Evolutionary conservation across 768 basidiomycete genomes (phyloP).

Genomic region (Macrocybe gigantea): DNA sequence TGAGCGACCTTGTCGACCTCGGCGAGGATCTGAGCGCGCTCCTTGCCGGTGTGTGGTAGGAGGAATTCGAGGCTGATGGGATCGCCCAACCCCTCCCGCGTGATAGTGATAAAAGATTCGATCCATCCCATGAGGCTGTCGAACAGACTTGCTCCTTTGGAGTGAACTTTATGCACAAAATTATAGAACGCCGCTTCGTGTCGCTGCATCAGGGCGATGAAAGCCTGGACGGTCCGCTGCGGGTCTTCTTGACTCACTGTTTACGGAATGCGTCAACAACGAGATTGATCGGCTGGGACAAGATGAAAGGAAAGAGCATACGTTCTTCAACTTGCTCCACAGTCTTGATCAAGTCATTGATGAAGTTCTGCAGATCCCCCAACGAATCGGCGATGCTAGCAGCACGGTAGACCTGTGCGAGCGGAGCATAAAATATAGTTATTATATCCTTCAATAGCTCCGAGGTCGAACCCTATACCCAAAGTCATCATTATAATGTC

Average conservation of each 20-base stretch:
- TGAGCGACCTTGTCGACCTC: constrained; percentile 88
- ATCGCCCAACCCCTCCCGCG: constrained; percentile 82
- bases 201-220: constrained; percentile 88
- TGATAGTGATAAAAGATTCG: constrained; percentile 86
- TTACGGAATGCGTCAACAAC: not conserved
- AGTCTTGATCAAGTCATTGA: constrained; percentile 92
- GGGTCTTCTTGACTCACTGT: constrained; percentile 83
- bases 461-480: constrained; percentile 78
- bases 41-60: constrained; percentile 75
- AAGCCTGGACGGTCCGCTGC: constrained; percentile 80
- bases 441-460: constrained; percentile 97
- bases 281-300: constrained; percentile 1
- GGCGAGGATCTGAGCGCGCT: constrained; percentile 67
- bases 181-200: constrained; percentile 95
- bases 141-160: constrained; percentile 92
- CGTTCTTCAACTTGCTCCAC: constrained; percentile 89
- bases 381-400: constrained; percentile 96
- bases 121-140: constrained; percentile 95
- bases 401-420: constrained; percentile 96
- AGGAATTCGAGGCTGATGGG: constrained; percentile 82
- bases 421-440: constrained; percentile 95
- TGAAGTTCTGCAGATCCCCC: constrained; percentile 85
- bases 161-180: constrained; percentile 98
- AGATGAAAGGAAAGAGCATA: constrained; percentile 32
- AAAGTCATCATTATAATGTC: not conserved